Evolutionary conservation across 768 basidiomycete genomes (phyloP).

Genomic region (Leccinum disarticulatum): DNA sequence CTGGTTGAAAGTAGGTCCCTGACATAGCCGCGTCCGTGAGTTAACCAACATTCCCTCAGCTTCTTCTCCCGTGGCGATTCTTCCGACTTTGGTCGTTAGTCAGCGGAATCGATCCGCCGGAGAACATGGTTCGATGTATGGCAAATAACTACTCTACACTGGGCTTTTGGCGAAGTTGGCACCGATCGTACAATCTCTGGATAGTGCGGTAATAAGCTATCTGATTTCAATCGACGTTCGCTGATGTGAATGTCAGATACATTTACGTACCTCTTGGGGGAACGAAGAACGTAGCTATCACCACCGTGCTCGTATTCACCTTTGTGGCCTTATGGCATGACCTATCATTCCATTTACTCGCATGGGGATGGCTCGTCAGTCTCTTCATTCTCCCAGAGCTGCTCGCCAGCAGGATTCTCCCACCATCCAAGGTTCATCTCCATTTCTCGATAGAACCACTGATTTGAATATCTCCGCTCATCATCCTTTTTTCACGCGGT

Average conservation of each 20-base stretch:
- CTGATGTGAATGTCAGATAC: slow-evolving; percentile 54
- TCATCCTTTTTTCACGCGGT: slow-evolving; percentile 2
- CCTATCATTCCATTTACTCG: slow-evolving; percentile 78
- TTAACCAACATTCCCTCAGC: slow-evolving; percentile 42
- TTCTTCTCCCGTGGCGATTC: slow-evolving; percentile 94
- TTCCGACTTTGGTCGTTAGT: slow-evolving; percentile 91
- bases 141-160: slow-evolving; percentile 92
- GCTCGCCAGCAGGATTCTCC: slow-evolving; percentile 56
- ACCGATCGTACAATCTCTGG: slow-evolving; percentile 96
- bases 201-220: slow-evolving; percentile 62
- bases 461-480: neutral
- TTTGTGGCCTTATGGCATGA: slow-evolving; percentile 99
- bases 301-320: slow-evolving; percentile 82
- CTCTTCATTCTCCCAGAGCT: slow-evolving; percentile 90
- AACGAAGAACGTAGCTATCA: slow-evolving; percentile 48
- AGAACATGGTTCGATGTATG: slow-evolving; percentile 99
- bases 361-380: slow-evolving; percentile 96
- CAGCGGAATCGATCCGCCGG: slow-evolving; percentile 90
- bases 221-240: neutral
- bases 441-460: neutral
- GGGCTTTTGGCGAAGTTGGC: slow-evolving; percentile 98
- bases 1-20: slow-evolving; percentile 82
- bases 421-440: slow-evolving; percentile 55
- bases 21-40: neutral
- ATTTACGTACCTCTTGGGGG: slow-evolving; percentile 95